Percentiles rank a stretch among this genome's conserved stretches.
Evolutionary conservation across 2,329 filamentous ascomycete species (phyloP).

Genomic region (Lasiodiplodia citricola): DNA sequence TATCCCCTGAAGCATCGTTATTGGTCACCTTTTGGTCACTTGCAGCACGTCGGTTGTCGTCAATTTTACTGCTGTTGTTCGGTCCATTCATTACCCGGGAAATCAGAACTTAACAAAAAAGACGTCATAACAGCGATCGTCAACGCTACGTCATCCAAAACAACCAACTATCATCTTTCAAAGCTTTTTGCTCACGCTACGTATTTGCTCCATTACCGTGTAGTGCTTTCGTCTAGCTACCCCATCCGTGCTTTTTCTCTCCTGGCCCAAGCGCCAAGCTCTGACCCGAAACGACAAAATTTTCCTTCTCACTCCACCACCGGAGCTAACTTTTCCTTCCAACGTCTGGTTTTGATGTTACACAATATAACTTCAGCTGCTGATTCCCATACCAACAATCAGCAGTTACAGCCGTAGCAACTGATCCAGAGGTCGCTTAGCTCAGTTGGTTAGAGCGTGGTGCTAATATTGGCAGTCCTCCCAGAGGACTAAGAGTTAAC

Average conservation of each 20-base stretch:
- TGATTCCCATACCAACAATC: background rate
- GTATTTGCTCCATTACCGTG: background rate
- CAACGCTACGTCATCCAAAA: background rate
- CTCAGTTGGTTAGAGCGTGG: slow-evolving; percentile 32
- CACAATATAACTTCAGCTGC: background rate
- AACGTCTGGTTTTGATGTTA: background rate
- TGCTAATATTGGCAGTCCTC: slow-evolving; percentile 28
- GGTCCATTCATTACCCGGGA: slow-evolving; percentile 1
- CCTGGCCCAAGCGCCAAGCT: background rate
- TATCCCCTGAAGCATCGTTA: slow-evolving; percentile 3
- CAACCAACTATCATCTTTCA: background rate
- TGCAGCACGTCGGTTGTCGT: slow-evolving; percentile 5
- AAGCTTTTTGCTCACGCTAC: background rate
- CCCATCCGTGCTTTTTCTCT: slow-evolving; percentile 6
- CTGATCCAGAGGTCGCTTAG: slow-evolving; percentile 25
- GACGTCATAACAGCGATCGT: background rate
- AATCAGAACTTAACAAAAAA: background rate
- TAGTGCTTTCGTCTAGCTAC: slow-evolving; percentile 1
- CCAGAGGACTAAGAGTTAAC: slow-evolving; percentile 18
- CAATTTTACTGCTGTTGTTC: background rate
- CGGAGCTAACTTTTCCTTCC: background rate
- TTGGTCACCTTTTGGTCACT: background rate
- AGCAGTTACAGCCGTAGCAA: background rate
- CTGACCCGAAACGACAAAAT: background rate
- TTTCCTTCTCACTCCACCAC: background rate